Evolutionary conservation across 2,329 filamentous ascomycete genomes (phyloP), one percentile per base, ranked within the genome.

Genomic region (Fusarium veterinarium): DNA sequence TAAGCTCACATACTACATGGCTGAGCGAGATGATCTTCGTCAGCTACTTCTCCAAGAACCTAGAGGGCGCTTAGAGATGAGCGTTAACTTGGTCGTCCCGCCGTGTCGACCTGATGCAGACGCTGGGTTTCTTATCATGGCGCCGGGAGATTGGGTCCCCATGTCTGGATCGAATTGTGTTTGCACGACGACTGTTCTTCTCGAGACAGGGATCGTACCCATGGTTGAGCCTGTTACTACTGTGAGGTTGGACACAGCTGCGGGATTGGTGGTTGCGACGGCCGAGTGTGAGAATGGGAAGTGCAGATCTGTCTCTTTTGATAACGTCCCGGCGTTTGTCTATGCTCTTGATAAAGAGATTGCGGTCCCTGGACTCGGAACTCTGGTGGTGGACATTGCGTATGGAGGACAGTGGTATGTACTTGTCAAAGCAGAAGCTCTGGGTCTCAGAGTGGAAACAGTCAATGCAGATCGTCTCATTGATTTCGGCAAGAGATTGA

Each of bases 81-180:
- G 65, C 4, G 65, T 68, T 0, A 67, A 67, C 0, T 17, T 67
- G 0, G 33, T 67, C 1, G 48, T 53, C 0, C 65, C 65, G 1
- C 65, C 65, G 1, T 85, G 83, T 69, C 76, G 85, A 28, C 80
- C 82, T 2, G 65, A 76, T 7, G 84, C 84, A 1, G 81, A 84
- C 60, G 83, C 82, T 9, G 84, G 81, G 0, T 84, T 86, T 56
- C 63, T 86, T 25, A 84, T 77, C 35, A 74, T 77, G 75, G 69
- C 55, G 3, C 67, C 66, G 11, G 67, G 64, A 2, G 73, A 75
- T 19, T 77, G 64, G 56, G 71, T 69, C 2, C 75, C 72, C 3
- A 84, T 73, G 78, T 84, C 83, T 16, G 83, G 84, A 1, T 79
- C 80, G 4, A 86, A 86, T 44, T 82, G 80, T 9, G 84, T 86